A percentile compares a stretch with the other conserved stretches of the same genome.
Conservation (phyloP, 371 early-diverging fungal species). For the Rhizopus stolonifer region DNA sequence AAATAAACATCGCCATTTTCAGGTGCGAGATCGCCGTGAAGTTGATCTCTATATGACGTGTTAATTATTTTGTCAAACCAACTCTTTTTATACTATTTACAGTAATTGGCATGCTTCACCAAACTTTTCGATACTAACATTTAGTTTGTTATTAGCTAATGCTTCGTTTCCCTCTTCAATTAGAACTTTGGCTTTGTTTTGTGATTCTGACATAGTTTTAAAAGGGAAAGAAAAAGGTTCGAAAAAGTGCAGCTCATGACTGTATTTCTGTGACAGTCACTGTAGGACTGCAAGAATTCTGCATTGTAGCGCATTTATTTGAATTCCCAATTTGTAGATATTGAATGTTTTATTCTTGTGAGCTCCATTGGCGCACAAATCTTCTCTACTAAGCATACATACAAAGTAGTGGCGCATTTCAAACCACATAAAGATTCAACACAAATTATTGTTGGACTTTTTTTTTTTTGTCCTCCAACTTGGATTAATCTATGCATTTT, state of each 20-base stretch:
- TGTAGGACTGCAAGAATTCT: no score
- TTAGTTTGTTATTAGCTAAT: constrained; percentile 52
- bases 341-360: no score
- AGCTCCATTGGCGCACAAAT: no score
- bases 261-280: background rate
- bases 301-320: no score
- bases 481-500: no score
- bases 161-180: constrained; percentile 67
- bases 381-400: no score
- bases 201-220: constrained; percentile 14
- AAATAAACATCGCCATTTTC: constrained; percentile 79
- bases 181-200: constrained; percentile 23
- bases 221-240: constrained; percentile 2
- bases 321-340: no score
- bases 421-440: no score
- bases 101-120: constrained; percentile 69
- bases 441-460: no score
- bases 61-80: background rate
- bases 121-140: constrained; percentile 60
- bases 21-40: constrained; percentile 67
- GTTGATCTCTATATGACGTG: constrained; percentile 51
- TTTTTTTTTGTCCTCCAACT: no score
- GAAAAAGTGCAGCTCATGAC: background rate
- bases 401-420: no score
- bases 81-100: constrained; percentile 31